Conservation (phyloP, 306 rosid genomes). For the Macrotyloma uniflorum region DNA sequence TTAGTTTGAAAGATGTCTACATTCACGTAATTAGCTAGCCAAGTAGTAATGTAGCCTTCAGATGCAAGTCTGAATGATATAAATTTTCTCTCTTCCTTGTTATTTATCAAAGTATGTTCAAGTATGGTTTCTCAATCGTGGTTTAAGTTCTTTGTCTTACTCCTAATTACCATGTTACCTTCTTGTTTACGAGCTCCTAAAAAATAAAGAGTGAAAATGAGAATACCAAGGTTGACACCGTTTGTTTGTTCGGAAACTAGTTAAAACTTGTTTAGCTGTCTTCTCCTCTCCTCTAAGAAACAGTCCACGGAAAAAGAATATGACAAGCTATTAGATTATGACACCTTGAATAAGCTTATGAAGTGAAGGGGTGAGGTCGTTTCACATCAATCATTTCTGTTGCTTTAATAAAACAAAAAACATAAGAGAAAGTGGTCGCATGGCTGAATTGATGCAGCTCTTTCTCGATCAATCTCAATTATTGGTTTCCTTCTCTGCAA, state of each 20-base stretch:
- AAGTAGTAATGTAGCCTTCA: slow-evolving; percentile 21
- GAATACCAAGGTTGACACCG: neutral
- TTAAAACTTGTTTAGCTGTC: neutral
- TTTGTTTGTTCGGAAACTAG: neutral
- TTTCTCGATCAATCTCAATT: slow-evolving; percentile 22
- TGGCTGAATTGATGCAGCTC: slow-evolving; percentile 23
- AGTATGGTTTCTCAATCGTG: neutral
- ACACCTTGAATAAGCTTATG: slow-evolving; percentile 27
- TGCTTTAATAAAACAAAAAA: slow-evolving; percentile 30
- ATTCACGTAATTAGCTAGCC: slow-evolving; percentile 41
- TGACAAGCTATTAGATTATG: slow-evolving; percentile 11
- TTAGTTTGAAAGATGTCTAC: slow-evolving; percentile 13
- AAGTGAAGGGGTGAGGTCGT: slow-evolving; percentile 30
- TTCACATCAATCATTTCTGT: slow-evolving; percentile 31
- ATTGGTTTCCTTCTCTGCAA: slow-evolving; percentile 27
- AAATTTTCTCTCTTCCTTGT: neutral
- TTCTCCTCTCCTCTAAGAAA: neutral
- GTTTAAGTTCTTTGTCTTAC: neutral
- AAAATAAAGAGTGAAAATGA: neutral
- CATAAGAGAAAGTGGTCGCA: neutral
- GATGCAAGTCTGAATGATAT: slow-evolving; percentile 21
- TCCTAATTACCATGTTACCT: neutral
- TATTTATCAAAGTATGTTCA: neutral
- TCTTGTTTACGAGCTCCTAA: neutral
- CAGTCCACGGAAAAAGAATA: neutral